These are phyloP conservation scores for Pseudoscleropodium purum DNA, from an alignment of 225 moss, liverwort and hornwort species.

Conservation along the genomic window DNA sequence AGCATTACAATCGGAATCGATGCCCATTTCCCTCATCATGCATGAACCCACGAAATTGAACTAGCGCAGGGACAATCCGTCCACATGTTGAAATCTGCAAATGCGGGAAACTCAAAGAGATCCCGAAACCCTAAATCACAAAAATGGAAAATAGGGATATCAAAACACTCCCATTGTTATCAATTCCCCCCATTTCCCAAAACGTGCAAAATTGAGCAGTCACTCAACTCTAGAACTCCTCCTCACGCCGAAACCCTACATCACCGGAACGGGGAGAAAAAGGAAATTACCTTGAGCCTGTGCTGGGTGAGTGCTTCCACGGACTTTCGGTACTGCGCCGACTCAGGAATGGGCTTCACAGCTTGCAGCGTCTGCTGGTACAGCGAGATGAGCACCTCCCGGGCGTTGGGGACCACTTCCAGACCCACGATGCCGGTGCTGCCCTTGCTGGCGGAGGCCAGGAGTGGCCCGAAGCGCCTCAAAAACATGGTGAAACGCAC, in stretches of 20 bases:
- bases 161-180: neutral
- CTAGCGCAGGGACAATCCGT: neutral
- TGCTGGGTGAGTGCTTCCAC: slow-evolving; percentile 81
- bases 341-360: slow-evolving; percentile 75
- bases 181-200: neutral
- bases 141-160: neutral
- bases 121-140: neutral
- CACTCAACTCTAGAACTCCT: neutral
- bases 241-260: neutral
- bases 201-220: neutral
- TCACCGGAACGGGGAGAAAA: neutral
- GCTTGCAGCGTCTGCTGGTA: slow-evolving; percentile 72
- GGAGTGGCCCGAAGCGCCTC: slow-evolving; percentile 65
- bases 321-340: slow-evolving; percentile 82
- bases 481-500: slow-evolving; percentile 57
- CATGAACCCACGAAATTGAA: neutral
- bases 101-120: no score
- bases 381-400: slow-evolving; percentile 70
- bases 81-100: neutral
- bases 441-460: slow-evolving; percentile 71
- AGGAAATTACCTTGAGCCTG: slow-evolving; percentile 49
- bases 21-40: neutral
- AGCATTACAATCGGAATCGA: neutral
- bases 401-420: slow-evolving; percentile 79
- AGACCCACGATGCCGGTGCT: slow-evolving; percentile 74